Percentiles rank a stretch among this genome's conserved stretches.
Evolutionary conservation across 2,329 filamentous ascomycete genomes (phyloP).

Genomic region (Aschersonia sp.): DNA sequence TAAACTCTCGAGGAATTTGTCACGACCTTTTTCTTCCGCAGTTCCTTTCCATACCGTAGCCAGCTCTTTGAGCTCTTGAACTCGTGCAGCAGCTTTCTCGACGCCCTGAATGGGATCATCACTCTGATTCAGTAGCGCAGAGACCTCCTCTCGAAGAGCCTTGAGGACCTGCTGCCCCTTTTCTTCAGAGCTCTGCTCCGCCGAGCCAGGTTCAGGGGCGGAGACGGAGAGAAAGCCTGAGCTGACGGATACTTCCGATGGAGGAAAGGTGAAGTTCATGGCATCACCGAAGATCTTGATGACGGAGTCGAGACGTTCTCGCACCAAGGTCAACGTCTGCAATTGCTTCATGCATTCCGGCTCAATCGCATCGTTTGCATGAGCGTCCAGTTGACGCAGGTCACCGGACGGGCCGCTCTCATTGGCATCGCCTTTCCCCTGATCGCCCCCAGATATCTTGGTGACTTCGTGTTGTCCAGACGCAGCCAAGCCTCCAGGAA

Average conservation of each 20-base stretch:
- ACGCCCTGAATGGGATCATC: constrained; percentile 51
- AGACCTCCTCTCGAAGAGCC: constrained; percentile 57
- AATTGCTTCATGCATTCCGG: constrained; percentile 63
- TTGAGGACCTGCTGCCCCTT: constrained; percentile 73
- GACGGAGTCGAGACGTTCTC: constrained; percentile 71
- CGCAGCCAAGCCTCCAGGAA: constrained; percentile 35
- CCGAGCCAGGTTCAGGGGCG: constrained; percentile 56
- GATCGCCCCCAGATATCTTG: constrained; percentile 3
- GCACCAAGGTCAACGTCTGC: constrained; percentile 69
- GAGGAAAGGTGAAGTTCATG: constrained; percentile 88
- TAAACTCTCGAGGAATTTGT: constrained; percentile 68
- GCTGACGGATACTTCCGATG: constrained; percentile 69
- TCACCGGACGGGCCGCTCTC: constrained; percentile 6
- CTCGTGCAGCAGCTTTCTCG: constrained; percentile 56
- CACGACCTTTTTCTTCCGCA: constrained; percentile 76
- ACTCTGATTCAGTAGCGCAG: constrained; percentile 42
- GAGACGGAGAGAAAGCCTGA: constrained; percentile 86
- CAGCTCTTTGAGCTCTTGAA: constrained; percentile 65
- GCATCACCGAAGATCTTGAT: constrained; percentile 87
- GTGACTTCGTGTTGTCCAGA: constrained; percentile 11
- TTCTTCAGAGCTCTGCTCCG: constrained; percentile 59
- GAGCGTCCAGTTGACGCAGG: constrained; percentile 3
- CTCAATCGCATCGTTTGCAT: constrained; percentile 21
- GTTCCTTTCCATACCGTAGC: constrained; percentile 88
- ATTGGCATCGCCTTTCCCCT: constrained; percentile 10